Evolutionary conservation across 164 flowering plant species (phyloP), one percentile per base, ranked within the genome.

Genomic region (Paratinospora sagittata): DNA sequence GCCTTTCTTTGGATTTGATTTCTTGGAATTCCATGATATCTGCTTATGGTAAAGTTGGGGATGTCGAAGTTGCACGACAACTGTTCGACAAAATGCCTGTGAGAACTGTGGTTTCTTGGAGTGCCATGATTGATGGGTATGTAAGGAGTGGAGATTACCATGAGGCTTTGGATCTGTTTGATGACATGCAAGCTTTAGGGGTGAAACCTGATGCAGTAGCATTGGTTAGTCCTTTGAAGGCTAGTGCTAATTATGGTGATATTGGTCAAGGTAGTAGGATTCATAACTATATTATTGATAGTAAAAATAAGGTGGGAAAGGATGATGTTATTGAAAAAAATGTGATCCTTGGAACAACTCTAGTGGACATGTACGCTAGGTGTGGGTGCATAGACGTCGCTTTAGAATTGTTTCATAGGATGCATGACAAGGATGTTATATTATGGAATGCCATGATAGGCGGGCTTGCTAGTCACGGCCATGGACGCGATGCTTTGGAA

Each of bases 391-490:
- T 74, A 16, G 52, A 33, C 19, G 67, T 36, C 23, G 72, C 77
- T 36, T 24, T 37, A 11, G 52, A 65, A 16, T 12, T 70, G 65
- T 72, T 71, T 71, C 3, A 36, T 52, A 23, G 47, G 57, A 69
- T 69, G 34, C 39, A 52, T 26, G 41, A 55, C 36, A 74, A 69
- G 67, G 72, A 69, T 65, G 67, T 37, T 8, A 26, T 63, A 63
- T 45, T 74, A 11, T 74, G 77, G 72, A 74, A 74, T 69, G 68
- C 73, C 7, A 64, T 74, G 72, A 74, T 74, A 34, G 63, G 69
- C 34, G 77, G 77, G 58, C 68, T 74, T 4, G 72, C 68, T 10
- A n/a, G 70, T 67, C 77, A 74, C 55, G 77, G 77, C 0, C 57
- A 55, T 47, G 77, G 72, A 62, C 36, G 52, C 1, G 55, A 74